phyloP scores from a whole-genome alignment of 345 rosid genomes.

The Orychophragmus violaceus region DNA sequence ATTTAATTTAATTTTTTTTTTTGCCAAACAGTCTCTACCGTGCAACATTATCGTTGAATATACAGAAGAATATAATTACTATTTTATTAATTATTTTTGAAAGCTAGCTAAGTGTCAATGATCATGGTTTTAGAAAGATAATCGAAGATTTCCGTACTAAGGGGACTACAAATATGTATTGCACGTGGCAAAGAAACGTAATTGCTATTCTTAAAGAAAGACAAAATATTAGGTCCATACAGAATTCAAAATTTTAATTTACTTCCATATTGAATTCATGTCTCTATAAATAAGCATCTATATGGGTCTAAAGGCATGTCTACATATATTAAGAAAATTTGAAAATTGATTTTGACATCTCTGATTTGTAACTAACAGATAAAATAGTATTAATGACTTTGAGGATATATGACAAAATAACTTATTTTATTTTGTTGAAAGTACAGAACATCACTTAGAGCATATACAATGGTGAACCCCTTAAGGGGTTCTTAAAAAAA shows the following conservation, averaged over 20 bases:
- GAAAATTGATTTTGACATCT: too few species aligned
- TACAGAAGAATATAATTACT: not conserved
- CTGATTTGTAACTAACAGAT: too few species aligned
- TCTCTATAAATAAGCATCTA: not conserved
- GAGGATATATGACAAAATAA: too few species aligned
- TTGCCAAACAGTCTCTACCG: not conserved
- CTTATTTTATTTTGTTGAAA: too few species aligned
- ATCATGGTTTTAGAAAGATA: slow-evolving; percentile 7
- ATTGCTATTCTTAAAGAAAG: slow-evolving; percentile 4
- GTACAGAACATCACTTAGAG: too few species aligned
- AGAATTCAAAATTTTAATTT: not conserved
- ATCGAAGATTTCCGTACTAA: slow-evolving; percentile 25
- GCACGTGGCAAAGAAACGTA: slow-evolving; percentile 22
- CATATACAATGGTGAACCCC: too few species aligned
- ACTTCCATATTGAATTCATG: not conserved
- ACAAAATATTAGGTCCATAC: slow-evolving; percentile 2
- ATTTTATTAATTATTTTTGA: slow-evolving; percentile 3
- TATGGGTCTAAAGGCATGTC: too few species aligned
- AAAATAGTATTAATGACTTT: too few species aligned
- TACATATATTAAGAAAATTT: too few species aligned
- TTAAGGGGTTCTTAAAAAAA: too few species aligned
- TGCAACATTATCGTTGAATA: not conserved
- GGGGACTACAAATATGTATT: slow-evolving; percentile 20
- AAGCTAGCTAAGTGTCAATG: slow-evolving; percentile 21
- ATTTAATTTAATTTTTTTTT: too few species aligned